Evolutionary conservation across 768 basidiomycete genomes (phyloP), one percentile per base, ranked within the genome.

Genomic region (Lentinula sp.): DNA sequence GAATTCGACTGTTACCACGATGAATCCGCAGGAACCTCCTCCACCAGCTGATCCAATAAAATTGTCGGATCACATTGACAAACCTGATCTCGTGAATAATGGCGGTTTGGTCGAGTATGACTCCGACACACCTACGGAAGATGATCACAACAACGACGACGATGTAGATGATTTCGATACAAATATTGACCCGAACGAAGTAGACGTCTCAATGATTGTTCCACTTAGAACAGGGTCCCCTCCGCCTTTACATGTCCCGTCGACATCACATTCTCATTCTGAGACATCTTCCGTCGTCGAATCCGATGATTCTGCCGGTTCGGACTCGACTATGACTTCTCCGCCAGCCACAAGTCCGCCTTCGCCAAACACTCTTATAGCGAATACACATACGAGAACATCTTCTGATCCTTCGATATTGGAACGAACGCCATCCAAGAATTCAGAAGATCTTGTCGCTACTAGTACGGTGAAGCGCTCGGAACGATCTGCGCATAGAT

Each of bases 291-390:
- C 53, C 53, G 23, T 51, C 28, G n/a, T n/a, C 18, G 53, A 35
- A 12, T 48, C 46, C 9, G 20, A 37, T 33, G 39, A 37, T 10
- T 13, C 20, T 32, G 28, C 28, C 5, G 32, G n/a, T 32, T 51
- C 50, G n/a, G 50, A 33, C 18, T 87, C 56, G 77, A 82, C 66
- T 83, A 85, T 68, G 85, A 85, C 68, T 70, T 85, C 15, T 81
- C 81, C 15, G 86, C 87, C 75, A 85, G 84, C 0, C 85, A 51
- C 32, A 13, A 51, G 6, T n/a, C 32, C 50, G 6, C 50, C 50
- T 36, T 51, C 50, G 28, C 35, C 50, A 33, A 51, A 13, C 8
- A 51, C 50, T 35, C 33, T 32, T n/a, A 51, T n/a, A 9, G 46
- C 46, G 7, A 18, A 23, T 35, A 51, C 50, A 51, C 13, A 33